Conservation (phyloP, 208 protist genomes). For the Acanthamoeba lenticulata region DNA sequence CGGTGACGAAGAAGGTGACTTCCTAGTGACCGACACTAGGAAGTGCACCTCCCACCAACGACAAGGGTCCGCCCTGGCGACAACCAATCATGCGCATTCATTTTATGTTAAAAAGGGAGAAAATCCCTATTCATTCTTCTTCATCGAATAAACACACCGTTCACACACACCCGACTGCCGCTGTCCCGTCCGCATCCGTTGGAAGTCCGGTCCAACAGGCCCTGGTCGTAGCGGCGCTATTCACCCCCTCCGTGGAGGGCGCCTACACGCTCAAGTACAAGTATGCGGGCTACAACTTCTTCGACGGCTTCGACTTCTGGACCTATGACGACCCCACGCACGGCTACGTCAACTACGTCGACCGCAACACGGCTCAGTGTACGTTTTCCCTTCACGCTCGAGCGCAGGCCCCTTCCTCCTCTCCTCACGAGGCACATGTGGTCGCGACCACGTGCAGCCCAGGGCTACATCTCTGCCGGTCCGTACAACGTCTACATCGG, state of each 20-base stretch:
- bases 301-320: slow-evolving; percentile 51
- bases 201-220: too few relatives aligned
- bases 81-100: too few relatives aligned
- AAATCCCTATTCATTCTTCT: too few relatives aligned
- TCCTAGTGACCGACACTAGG: too few relatives aligned
- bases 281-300: not conserved
- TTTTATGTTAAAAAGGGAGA: too few relatives aligned
- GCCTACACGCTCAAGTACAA: slow-evolving; percentile 4
- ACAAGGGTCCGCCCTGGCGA: too few relatives aligned
- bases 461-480: not conserved
- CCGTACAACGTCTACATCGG: not conserved
- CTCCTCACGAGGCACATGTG: not conserved
- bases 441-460: not conserved
- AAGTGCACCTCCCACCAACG: too few relatives aligned
- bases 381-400: not conserved
- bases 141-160: too few relatives aligned
- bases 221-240: not conserved
- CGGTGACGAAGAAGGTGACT: too few relatives aligned
- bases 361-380: not conserved
- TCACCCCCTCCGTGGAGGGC: not conserved
- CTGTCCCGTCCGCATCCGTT: too few relatives aligned
- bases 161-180: too few relatives aligned
- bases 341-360: slow-evolving; percentile 9
- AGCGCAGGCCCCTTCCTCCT: not conserved
- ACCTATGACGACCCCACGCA: not conserved